Conservation (phyloP, 257 asterid genomes). For the Fraxinus cuspidata region DNA sequence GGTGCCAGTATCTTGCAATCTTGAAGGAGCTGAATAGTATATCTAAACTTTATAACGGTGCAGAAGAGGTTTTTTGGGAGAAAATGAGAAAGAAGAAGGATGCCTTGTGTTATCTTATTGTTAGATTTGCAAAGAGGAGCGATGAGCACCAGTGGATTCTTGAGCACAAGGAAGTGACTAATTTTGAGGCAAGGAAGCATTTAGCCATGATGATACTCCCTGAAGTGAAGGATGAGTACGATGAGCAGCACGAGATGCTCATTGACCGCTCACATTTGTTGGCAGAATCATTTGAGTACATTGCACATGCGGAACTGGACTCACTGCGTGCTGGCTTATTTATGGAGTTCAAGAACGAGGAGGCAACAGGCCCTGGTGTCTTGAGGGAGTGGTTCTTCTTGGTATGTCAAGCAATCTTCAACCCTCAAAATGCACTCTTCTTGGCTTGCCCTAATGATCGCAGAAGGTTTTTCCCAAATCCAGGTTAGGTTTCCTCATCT, state of each 20-base stretch:
- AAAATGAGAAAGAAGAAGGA: conserved; percentile 54
- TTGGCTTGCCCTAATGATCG: conserved; percentile 87
- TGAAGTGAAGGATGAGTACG: conserved; percentile 82
- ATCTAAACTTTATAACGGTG: conserved; percentile 57
- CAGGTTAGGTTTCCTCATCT: conserved; percentile 50
- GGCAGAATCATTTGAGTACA: conserved; percentile 81
- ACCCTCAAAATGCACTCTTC: conserved; percentile 90
- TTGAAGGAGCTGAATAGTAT: conserved; percentile 66
- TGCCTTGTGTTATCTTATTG: conserved; percentile 63
- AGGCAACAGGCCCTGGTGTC: conserved; percentile 99
- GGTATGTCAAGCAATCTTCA: conserved; percentile 87
- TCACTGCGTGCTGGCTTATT: conserved; percentile 81
- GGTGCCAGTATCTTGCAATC: conserved; percentile 63
- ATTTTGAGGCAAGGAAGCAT: conserved; percentile 88
- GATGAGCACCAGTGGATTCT: conserved; percentile 83
- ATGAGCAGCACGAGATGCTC: conserved; percentile 92
- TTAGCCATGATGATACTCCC: conserved; percentile 83
- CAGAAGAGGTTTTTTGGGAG: conserved; percentile 66
- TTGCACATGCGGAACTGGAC: conserved; percentile 62
- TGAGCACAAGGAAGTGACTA: conserved; percentile 70
- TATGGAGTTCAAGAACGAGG: conserved; percentile 97
- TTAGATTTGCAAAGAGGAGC: conserved; percentile 64
- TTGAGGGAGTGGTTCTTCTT: conserved; percentile 95
- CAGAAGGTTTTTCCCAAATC: conserved; percentile 96
- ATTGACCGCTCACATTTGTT: conserved; percentile 84